Evolutionary conservation across 176 grass and related monocot species (phyloP).

Genomic region (Eragrostis nindensis): DNA sequence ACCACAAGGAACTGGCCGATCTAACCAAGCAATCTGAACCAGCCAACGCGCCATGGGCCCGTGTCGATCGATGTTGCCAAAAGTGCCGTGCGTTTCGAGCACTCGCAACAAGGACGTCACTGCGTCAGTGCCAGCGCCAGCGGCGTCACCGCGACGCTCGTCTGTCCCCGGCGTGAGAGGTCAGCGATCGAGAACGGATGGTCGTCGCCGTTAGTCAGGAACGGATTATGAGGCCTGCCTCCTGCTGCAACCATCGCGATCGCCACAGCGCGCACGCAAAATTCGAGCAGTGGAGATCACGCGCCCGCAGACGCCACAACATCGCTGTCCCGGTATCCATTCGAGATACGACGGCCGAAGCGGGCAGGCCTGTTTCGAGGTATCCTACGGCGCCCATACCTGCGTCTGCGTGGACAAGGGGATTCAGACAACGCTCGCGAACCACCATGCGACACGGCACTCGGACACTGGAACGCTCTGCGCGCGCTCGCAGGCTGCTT

Average conservation of each 20-base stretch:
- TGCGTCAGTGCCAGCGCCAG: neutral
- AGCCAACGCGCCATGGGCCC: too few species aligned
- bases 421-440: neutral
- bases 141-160: too few species aligned
- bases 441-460: neutral
- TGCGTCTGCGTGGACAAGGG: neutral
- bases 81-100: neutral
- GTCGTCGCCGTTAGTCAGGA: slow-evolving; percentile 31
- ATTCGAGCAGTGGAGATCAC: neutral
- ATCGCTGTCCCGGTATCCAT: slow-evolving; percentile 29
- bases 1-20: neutral
- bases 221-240: slow-evolving; percentile 33
- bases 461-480: neutral
- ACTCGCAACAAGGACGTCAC: neutral
- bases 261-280: slow-evolving; percentile 25
- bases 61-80: too few species aligned
- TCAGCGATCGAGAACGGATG: neutral
- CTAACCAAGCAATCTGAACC: too few species aligned
- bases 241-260: slow-evolving; percentile 12
- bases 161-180: neutral
- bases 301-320: neutral
- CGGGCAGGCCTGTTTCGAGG: neutral
- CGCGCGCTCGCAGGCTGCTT: neutral
- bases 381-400: neutral
- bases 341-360: neutral